Evolutionary conservation across 345 rosid genomes (phyloP).

Genomic region (Erodium maritimum): DNA sequence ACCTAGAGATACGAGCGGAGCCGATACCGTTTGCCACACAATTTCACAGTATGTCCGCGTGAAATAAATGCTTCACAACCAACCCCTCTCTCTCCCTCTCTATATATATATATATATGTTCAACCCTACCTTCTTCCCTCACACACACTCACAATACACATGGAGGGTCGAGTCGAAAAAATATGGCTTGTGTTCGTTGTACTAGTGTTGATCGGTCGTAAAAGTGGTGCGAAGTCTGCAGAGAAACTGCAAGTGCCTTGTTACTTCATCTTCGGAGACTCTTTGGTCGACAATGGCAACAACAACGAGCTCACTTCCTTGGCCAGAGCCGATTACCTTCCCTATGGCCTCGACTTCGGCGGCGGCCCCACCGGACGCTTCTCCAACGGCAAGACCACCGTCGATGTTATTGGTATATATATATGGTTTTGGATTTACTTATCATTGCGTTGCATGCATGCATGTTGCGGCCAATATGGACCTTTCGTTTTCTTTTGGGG

Average conservation of each 20-base stretch:
- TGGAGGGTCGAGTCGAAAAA: too few relatives aligned
- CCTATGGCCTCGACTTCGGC: constrained; percentile 34
- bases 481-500: too few relatives aligned
- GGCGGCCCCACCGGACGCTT: constrained; percentile 29
- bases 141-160: too few relatives aligned
- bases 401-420: constrained; percentile 20
- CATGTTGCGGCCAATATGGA: too few relatives aligned
- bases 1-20: too few relatives aligned
- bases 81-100: too few relatives aligned
- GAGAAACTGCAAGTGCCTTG: constrained; percentile 22
- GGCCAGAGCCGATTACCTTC: constrained; percentile 27
- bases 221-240: neutral
- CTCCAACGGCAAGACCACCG: constrained; percentile 27
- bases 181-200: constrained; percentile 1
- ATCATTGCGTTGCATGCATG: neutral
- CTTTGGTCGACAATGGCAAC: constrained; percentile 33
- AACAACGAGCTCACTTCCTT: constrained; percentile 22
- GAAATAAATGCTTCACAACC: too few relatives aligned
- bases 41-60: too few relatives aligned
- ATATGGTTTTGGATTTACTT: neutral
- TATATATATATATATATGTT: too few relatives aligned
- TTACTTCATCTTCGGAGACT: constrained; percentile 31
- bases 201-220: neutral
- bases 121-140: too few relatives aligned
- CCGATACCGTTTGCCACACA: too few relatives aligned